These are phyloP conservation scores for Phytopythium helicoides DNA, from an alignment of 352 stramenopile genomes.

Conservation along the genomic window DNA sequence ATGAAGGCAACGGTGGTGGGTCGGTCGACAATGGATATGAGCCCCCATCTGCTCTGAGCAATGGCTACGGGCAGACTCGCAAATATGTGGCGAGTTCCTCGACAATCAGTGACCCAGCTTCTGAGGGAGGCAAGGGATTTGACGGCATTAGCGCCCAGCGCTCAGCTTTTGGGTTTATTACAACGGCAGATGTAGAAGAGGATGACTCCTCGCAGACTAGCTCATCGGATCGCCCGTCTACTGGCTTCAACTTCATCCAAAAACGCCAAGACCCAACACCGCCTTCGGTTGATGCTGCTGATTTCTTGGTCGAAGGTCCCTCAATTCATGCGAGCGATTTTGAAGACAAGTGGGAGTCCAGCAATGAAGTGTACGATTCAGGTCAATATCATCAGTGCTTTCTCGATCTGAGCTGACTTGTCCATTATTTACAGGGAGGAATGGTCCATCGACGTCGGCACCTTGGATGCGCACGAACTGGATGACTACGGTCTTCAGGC, in stretches of 20 bases:
- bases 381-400: constrained; percentile 12
- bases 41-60: constrained; percentile 23
- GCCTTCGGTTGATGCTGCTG: constrained; percentile 38
- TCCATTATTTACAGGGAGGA: constrained; percentile 47
- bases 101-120: constrained; percentile 20
- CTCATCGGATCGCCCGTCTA: constrained; percentile 42
- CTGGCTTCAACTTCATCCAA: constrained; percentile 40
- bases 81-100: constrained; percentile 19
- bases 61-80: constrained; percentile 14
- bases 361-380: constrained; percentile 78
- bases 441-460: constrained; percentile 59
- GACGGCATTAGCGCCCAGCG: constrained; percentile 11
- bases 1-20: constrained; percentile 52
- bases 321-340: constrained; percentile 53
- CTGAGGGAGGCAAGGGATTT: constrained; percentile 9
- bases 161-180: constrained; percentile 85
- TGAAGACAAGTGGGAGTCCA: constrained; percentile 75
- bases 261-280: constrained; percentile 17
- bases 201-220: constrained; percentile 44
- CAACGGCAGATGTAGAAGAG: constrained; percentile 33
- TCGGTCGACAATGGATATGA: constrained; percentile 53
- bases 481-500: constrained; percentile 50
- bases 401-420: not conserved
- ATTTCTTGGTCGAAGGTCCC: constrained; percentile 57
- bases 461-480: constrained; percentile 43